phyloP scores from a whole-genome alignment of 2,329 filamentous ascomycete genomes.

The Lecanicillium sp. region DNA sequence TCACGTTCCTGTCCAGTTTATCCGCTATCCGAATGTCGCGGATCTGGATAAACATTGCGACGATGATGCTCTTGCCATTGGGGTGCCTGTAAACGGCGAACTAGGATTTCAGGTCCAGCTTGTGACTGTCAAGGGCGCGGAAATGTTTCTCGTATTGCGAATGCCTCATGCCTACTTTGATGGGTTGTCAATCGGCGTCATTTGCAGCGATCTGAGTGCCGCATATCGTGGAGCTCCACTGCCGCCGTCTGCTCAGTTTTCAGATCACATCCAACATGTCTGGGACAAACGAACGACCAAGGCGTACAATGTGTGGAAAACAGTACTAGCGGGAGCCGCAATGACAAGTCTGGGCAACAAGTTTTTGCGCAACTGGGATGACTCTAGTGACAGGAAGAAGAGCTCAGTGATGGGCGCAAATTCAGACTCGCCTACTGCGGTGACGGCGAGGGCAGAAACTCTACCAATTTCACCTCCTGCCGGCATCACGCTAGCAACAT shows the following conservation, averaged over 20 bases:
- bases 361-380: neutral
- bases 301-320: conserved; percentile 2
- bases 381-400: neutral
- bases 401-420: neutral
- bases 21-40: neutral
- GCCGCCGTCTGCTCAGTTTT: neutral
- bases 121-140: neutral
- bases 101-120: conserved; percentile 4
- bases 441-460: conserved; percentile 2
- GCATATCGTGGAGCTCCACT: neutral
- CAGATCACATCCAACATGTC: conserved; percentile 3
- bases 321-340: neutral
- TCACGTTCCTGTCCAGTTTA: neutral
- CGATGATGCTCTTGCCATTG: neutral
- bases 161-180: conserved; percentile 4
- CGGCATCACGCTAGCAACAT: conserved; percentile 2
- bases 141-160: neutral
- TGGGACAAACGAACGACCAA: neutral
- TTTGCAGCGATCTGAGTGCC: conserved; percentile 4
- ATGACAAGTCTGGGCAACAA: conserved; percentile 3
- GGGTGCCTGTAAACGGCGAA: conserved; percentile 1
- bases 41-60: conserved; percentile 5
- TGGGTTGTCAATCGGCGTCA: conserved; percentile 1
- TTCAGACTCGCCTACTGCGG: neutral
- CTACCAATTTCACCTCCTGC: conserved; percentile 1